Evolutionary conservation across 176 grass and related monocot species (phyloP).

Genomic region (Rhynchospora pubera): DNA sequence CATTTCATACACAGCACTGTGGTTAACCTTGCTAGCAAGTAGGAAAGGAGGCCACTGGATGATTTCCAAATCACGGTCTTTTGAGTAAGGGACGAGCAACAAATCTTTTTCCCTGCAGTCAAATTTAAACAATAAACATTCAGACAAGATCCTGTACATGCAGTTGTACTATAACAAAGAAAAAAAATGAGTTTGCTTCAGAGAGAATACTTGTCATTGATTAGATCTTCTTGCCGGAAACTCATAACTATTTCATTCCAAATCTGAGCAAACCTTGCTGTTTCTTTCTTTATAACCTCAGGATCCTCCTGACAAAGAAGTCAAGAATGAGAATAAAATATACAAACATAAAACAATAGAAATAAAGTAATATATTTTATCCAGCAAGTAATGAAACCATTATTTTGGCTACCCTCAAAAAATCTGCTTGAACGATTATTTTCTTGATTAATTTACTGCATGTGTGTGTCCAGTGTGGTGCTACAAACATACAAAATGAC

Average conservation of each 20-base stretch:
- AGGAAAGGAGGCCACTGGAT: conserved; percentile 98
- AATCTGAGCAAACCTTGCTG: conserved; percentile 95
- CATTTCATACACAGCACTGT: background rate
- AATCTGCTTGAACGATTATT: background rate
- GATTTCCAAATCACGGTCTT: conserved; percentile 72
- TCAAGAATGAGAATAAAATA: conserved; percentile 9
- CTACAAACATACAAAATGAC: background rate
- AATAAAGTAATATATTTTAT: too few relatives aligned
- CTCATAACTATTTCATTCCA: conserved; percentile 93
- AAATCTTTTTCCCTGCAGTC: conserved; percentile 72
- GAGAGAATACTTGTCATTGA: conserved; percentile 56
- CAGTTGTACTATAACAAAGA: background rate
- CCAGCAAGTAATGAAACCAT: background rate
- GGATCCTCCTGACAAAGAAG: conserved; percentile 22
- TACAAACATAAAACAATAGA: background rate
- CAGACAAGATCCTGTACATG: background rate
- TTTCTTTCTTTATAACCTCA: conserved; percentile 45
- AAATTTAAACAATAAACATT: conserved; percentile 9
- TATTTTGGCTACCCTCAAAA: background rate
- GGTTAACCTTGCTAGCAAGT: conserved; percentile 88
- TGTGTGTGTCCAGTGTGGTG: background rate
- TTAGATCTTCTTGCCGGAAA: conserved; percentile 89
- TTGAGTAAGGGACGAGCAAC: conserved; percentile 90
- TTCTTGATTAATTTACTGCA: background rate
- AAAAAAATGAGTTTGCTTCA: background rate